Percentiles rank a stretch among this genome's conserved stretches.
Conservation (phyloP, 345 rosid genomes). For the Pugionium dolabratum region DNA sequence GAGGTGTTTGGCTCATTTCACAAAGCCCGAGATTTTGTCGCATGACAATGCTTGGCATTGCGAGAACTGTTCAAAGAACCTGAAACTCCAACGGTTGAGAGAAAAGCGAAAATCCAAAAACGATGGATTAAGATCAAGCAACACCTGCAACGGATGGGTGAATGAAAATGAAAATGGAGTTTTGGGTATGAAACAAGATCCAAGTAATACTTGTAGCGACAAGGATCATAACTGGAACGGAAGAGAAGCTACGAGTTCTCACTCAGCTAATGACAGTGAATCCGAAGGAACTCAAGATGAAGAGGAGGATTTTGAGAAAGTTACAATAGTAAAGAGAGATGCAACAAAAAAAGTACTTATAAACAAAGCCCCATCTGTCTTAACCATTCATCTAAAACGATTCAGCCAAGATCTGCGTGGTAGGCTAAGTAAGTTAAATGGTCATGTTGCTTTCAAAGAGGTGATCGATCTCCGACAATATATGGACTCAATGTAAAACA, state of each 20-base stretch:
- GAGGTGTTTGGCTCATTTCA: constrained; percentile 83
- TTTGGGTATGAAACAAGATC: constrained; percentile 35
- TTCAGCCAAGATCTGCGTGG: constrained; percentile 96
- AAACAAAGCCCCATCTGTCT: constrained; percentile 72
- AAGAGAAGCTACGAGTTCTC: constrained; percentile 38
- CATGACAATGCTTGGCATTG: constrained; percentile 97
- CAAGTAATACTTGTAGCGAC: constrained; percentile 36
- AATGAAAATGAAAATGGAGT: constrained; percentile 31
- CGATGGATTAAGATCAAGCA: constrained; percentile 34
- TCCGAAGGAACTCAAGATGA: constrained; percentile 45
- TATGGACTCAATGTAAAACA: constrained; percentile 76
- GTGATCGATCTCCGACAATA: constrained; percentile 68
- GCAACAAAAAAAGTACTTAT: constrained; percentile 84
- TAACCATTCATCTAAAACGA: constrained; percentile 91
- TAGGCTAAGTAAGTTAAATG: constrained; percentile 86
- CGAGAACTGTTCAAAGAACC: constrained; percentile 71
- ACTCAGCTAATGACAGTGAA: constrained; percentile 44
- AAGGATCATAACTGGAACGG: constrained; percentile 39
- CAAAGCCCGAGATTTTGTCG: constrained; percentile 79
- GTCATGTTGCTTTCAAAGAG: constrained; percentile 81
- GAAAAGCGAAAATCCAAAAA: constrained; percentile 45
- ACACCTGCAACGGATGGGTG: constrained; percentile 41
- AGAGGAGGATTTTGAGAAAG: constrained; percentile 46
- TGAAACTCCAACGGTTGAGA: constrained; percentile 47
- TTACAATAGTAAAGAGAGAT: constrained; percentile 74